Evolutionary conservation across 768 basidiomycete species (phyloP).

Genomic region (Amanita pseudoporphyria): DNA sequence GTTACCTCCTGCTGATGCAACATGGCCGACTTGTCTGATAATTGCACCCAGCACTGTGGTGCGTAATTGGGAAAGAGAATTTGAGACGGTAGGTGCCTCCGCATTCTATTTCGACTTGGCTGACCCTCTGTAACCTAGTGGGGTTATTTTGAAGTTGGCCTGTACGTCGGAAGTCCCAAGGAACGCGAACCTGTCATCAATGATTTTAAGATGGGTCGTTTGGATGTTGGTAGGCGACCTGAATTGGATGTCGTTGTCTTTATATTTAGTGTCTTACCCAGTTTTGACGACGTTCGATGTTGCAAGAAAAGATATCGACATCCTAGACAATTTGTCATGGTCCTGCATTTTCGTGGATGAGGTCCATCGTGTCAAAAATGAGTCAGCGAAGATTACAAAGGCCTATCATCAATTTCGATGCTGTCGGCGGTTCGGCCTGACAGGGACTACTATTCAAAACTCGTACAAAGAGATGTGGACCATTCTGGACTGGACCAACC

Average conservation of each 20-base stretch:
- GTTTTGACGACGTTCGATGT: constrained; percentile 79
- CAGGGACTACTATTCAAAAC: constrained; percentile 78
- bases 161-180: constrained; percentile 47
- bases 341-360: constrained; percentile 80
- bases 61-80: constrained; percentile 85
- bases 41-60: constrained; percentile 81
- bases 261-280: constrained; percentile 19
- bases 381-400: constrained; percentile 48
- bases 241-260: not conserved
- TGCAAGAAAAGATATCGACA: constrained; percentile 59
- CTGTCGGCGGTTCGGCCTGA: constrained; percentile 70
- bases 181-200: constrained; percentile 48
- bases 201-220: constrained; percentile 72
- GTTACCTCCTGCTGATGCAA: constrained; percentile 56
- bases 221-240: constrained; percentile 65
- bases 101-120: not conserved
- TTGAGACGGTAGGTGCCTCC: constrained; percentile 49
- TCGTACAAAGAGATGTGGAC: constrained; percentile 88
- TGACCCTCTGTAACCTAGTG: constrained; percentile 46
- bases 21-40: constrained; percentile 85
- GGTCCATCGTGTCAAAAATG: constrained; percentile 84
- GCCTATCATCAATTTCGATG: constrained; percentile 69
- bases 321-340: constrained; percentile 61
- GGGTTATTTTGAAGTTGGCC: constrained; percentile 87
- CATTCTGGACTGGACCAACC: constrained; percentile 87